Evolutionary conservation across 306 rosid genomes (phyloP), one percentile per base, ranked within the genome.

Genomic region (Ormosia semicastrata): DNA sequence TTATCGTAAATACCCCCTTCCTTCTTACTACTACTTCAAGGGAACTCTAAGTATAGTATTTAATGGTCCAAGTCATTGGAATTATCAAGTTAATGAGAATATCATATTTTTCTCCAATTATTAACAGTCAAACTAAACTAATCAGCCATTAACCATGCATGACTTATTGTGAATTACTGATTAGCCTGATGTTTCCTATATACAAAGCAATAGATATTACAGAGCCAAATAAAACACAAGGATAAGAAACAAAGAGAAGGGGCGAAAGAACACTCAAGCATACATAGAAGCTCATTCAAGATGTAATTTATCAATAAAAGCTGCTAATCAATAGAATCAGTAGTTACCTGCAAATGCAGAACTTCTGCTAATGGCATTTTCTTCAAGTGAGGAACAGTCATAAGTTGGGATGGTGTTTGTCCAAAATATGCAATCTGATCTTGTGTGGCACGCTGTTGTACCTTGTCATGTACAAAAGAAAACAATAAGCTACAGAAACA

Each of bases 371-470:
- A 81, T 53, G 97, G 94, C 90, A 88, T 89, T 90, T 80, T 93
- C 86, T 88, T 89, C 85, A 91, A 69, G 80, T 95, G 99, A 86
- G 99, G 99, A 75, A 86, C 79, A 18, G 93, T 89, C 36, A 95
- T 84, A 82, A 95, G 99, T 88, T 95, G 99, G 40, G 98, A 95
- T 40, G 99, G 99, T 8, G 99, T 95, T 89, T 95, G 98, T 71
- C 99, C 99, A 87, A 93, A 95, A 88, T 95, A 95, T 10, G 98
- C 92, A 77, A 95, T 95, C 89, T 95, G 99, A 91, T 95, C 99
- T 89, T 95, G 98, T 47, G 97, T 89, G 30, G 98, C 97, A 75
- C 86, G 90, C 66, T 89, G 98, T 84, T 95, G 98, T 64, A 89
- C 97, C 99, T 85, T 71, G 78, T 82, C 74, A 78, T 29, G 63